These are phyloP conservation scores for Polychaeton citri DNA, from an alignment of 2,329 filamentous ascomycete species.

Conservation along the genomic window DNA sequence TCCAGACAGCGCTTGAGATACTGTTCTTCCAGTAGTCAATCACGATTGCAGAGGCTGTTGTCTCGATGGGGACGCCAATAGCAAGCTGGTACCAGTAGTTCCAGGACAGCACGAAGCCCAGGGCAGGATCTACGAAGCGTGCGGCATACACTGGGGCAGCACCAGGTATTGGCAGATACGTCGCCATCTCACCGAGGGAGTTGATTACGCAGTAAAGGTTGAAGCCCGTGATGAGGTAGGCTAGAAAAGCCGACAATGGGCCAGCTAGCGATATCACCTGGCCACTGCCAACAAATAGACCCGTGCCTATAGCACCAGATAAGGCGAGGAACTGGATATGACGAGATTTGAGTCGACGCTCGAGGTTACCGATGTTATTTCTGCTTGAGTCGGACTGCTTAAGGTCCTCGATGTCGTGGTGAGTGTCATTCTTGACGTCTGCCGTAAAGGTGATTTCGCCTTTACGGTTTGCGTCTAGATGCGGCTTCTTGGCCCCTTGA, in stretches of 20 bases:
- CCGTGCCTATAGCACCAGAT: conserved; percentile 11
- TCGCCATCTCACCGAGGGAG: conserved; percentile 43
- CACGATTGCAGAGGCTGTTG: conserved; percentile 33
- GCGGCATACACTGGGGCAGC: conserved; percentile 42
- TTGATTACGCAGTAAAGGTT: conserved; percentile 23
- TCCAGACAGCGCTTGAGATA: conserved; percentile 29
- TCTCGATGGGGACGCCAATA: conserved; percentile 33
- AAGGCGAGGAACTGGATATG: conserved; percentile 49
- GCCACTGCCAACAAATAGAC: conserved; percentile 18
- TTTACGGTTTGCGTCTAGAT: no score
- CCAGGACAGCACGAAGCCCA: conserved; percentile 37
- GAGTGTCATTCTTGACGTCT: no score
- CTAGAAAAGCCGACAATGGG: conserved; percentile 24
- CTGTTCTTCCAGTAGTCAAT: conserved; percentile 27
- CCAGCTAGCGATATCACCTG: conserved; percentile 14
- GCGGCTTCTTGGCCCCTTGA: no score
- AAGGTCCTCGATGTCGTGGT: no score
- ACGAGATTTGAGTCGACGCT: conserved; percentile 37
- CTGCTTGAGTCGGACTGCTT: no score
- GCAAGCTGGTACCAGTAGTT: conserved; percentile 26
- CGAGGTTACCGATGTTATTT: no score
- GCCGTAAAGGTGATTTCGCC: no score
- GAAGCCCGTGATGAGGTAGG: conserved; percentile 25
- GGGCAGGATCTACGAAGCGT: conserved; percentile 42
- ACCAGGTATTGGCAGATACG: conserved; percentile 37